Percentiles rank a stretch among this genome's conserved stretches.
Conservation (phyloP, 2,329 filamentous ascomycete species). For the Diaporthe ilicicola region DNA sequence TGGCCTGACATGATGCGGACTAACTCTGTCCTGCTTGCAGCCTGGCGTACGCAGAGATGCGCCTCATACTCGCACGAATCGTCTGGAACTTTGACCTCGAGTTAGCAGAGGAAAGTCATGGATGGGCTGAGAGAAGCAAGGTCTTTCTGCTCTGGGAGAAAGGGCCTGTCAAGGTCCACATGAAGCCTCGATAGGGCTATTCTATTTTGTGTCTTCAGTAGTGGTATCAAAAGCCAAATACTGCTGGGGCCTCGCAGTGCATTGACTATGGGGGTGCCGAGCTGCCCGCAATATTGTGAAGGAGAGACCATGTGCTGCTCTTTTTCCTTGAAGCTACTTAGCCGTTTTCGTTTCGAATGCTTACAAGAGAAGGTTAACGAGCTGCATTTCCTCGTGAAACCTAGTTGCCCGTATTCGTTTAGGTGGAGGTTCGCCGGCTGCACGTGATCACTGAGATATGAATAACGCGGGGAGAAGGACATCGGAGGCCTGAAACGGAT, state of each 20-base stretch:
- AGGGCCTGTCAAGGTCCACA: background rate
- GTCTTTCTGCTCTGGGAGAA: constrained; percentile 2
- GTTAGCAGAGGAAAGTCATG: constrained; percentile 38
- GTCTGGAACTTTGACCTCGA: constrained; percentile 56
- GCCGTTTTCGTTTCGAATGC: too few relatives aligned
- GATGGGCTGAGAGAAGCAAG: background rate
- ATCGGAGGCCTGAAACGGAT: background rate
- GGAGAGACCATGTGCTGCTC: too few relatives aligned
- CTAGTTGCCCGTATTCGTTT: too few relatives aligned
- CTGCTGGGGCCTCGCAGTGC: too few relatives aligned
- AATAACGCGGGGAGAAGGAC: background rate
- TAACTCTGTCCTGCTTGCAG: constrained; percentile 38
- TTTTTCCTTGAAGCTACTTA: too few relatives aligned
- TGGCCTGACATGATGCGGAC: background rate
- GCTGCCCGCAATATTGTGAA: too few relatives aligned
- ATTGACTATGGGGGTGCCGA: too few relatives aligned
- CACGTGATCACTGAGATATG: too few relatives aligned
- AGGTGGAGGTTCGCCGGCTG: too few relatives aligned
- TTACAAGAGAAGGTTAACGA: too few relatives aligned
- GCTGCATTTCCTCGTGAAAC: too few relatives aligned
- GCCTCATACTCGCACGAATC: constrained; percentile 53
- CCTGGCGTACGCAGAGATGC: constrained; percentile 57
- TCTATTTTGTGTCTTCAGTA: background rate
- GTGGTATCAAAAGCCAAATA: too few relatives aligned
- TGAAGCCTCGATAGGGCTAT: background rate